A percentile compares a stretch with the other conserved stretches of the same genome.
These are phyloP conservation scores for Eucalyptus grandis DNA, from an alignment of 345 rosid genomes.

Conservation along the genomic window DNA sequence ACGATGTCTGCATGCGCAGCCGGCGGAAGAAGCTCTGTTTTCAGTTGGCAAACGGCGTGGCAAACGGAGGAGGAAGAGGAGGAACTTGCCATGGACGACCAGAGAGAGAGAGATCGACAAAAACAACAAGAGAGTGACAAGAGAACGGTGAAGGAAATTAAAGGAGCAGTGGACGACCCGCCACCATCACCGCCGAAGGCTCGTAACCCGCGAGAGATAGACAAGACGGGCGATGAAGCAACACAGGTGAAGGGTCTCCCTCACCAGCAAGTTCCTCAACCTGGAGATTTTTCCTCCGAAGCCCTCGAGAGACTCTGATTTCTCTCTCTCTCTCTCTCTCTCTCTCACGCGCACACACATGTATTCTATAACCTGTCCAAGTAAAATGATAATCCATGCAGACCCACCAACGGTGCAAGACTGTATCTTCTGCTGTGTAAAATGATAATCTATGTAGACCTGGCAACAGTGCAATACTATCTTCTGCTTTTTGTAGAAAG, in stretches of 20 bases:
- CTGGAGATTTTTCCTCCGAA: constrained; percentile 13
- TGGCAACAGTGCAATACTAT: neutral
- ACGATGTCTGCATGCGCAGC: neutral
- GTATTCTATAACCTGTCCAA: neutral
- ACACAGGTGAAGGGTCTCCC: constrained; percentile 3
- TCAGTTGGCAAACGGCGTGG: neutral
- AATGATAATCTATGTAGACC: neutral
- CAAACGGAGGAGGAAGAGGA: neutral
- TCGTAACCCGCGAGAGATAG: neutral
- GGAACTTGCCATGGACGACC: neutral
- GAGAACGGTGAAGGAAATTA: constrained; percentile 1
- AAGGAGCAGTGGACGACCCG: constrained; percentile 9
- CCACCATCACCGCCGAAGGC: neutral
- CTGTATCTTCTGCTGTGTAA: neutral
- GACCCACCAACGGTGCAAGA: no score
- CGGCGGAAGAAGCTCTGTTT: neutral
- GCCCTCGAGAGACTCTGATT: constrained; percentile 3
- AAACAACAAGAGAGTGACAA: neutral
- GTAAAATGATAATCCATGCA: neutral
- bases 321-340: neutral
- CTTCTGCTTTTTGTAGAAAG: neutral
- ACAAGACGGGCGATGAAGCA: neutral
- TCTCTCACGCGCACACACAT: neutral
- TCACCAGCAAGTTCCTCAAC: constrained; percentile 19
- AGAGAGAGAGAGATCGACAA: neutral